These are phyloP conservation scores for Leptosphaerulina australis DNA, from an alignment of 2,329 filamentous ascomycete genomes.

Conservation along the genomic window DNA sequence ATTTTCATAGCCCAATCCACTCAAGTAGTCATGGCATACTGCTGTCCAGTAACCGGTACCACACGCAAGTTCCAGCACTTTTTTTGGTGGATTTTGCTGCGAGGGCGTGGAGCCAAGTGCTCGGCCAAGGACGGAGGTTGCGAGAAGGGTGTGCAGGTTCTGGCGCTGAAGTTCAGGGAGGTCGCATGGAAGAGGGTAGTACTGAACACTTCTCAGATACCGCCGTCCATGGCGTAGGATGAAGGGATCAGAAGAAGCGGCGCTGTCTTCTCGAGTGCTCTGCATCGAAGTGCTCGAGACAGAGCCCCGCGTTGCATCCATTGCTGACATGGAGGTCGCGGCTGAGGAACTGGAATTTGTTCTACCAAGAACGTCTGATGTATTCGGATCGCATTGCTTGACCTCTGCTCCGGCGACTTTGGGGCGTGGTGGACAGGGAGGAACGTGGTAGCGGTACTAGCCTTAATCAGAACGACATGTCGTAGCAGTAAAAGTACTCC, in stretches of 20 bases:
- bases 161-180: constrained; percentile 86
- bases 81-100: constrained; percentile 68
- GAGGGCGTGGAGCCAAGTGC: constrained; percentile 76
- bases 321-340: constrained; percentile 29
- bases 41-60: constrained; percentile 89
- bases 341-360: constrained; percentile 34
- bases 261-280: constrained; percentile 37
- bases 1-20: constrained; percentile 67
- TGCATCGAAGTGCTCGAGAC: constrained; percentile 49
- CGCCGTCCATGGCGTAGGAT: constrained; percentile 77
- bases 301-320: constrained; percentile 48
- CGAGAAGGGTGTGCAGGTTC: constrained; percentile 79
- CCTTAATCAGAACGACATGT: constrained; percentile 11
- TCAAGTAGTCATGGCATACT: constrained; percentile 81
- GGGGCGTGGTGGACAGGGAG: constrained; percentile 26
- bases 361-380: constrained; percentile 45
- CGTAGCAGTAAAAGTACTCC: constrained; percentile 6
- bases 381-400: constrained; percentile 48
- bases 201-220: constrained; percentile 75
- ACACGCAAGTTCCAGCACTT: constrained; percentile 83
- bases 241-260: constrained; percentile 55
- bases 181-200: constrained; percentile 87
- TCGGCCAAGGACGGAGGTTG: constrained; percentile 79
- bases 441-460: constrained; percentile 43
- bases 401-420: constrained; percentile 38